Conservation (phyloP, 148 eudicot genomes). For the Suaeda aralocaspica region DNA sequence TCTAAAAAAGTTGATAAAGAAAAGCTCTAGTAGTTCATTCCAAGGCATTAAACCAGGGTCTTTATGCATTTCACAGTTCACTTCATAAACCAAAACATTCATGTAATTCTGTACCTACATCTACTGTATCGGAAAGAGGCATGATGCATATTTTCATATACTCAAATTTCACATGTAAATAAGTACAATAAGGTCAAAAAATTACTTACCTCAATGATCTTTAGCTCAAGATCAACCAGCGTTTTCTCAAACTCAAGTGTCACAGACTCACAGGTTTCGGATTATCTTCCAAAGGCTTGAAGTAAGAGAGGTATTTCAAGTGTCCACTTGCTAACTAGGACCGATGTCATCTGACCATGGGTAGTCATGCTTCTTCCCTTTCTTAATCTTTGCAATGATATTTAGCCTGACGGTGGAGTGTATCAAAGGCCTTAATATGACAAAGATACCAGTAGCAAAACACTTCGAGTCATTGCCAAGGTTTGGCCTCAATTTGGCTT, state of each 20-base stretch:
- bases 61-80: background rate
- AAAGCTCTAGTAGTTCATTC: background rate
- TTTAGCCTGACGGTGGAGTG: background rate
- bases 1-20: too few species aligned
- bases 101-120: too few species aligned
- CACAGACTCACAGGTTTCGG: constrained; percentile 80
- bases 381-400: constrained; percentile 47
- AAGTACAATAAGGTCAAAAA: background rate
- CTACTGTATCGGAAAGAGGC: too few species aligned
- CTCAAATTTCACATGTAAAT: too few species aligned
- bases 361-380: constrained; percentile 72
- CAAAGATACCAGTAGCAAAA: constrained; percentile 9
- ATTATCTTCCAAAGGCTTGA: constrained; percentile 74
- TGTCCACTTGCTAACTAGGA: constrained; percentile 70
- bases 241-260: constrained; percentile 57
- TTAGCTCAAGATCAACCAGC: constrained; percentile 43
- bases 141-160: too few species aligned
- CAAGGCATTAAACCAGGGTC: background rate
- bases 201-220: constrained; percentile 53
- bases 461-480: constrained; percentile 6
- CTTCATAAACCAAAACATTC: background rate
- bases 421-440: constrained; percentile 8
- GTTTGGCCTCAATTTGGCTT: background rate
- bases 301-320: constrained; percentile 57
- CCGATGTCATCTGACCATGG: constrained; percentile 83